Evolutionary conservation across 2,329 filamentous ascomycete genomes (phyloP), one percentile per base, ranked within the genome.

Genomic region (Lasiodiplodia hormozganensis): DNA sequence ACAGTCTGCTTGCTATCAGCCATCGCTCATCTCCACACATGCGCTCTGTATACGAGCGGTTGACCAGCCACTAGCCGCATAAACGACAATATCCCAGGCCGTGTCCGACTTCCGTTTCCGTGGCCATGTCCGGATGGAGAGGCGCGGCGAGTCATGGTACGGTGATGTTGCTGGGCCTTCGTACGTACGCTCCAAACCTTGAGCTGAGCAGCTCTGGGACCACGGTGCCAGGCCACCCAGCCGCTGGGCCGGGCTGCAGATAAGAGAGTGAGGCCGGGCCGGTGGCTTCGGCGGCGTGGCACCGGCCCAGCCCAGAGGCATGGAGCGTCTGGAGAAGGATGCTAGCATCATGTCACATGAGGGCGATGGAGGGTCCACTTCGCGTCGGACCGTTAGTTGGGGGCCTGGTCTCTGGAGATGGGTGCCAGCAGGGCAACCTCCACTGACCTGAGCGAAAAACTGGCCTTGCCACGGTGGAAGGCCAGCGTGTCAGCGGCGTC

Each of bases 351-450:
- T 14, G 60, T 53, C 60, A 64, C 60, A 52, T 52, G 47, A 64
- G 60, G 43, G 28, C 31, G 38, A 47, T 51, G 65, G 65, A 21
- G 40, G 31, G 56, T 68, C 56, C 65, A 62, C 65, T 53, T 68
- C 47, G 66, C 66, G 49, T 68, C 66, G 66, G 66, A 68, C 66
- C 66, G 66, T 68, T 62, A 47, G 36, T 43, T 51, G 47, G 56
- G 62, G 62, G 62, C 62, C 62, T 68, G 43, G 66, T 53, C 54
- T 31, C 25, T 49, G 23, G 36, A 54, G 34, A 64, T 64, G 60
- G 28, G 38, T 49, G 40, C 43, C 58, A 23, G 58, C 58, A 62
- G 58, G 40, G 58, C 18, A 62, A 40, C 51, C 16, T 54, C 36
- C 21, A 31, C 60, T 23, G 58, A 34, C 43, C 28, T 23, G 58